Evolutionary conservation across 2,329 filamentous ascomycete species (phyloP), one percentile per base, ranked within the genome.

Genomic region (Fusarium albosuccineum): DNA sequence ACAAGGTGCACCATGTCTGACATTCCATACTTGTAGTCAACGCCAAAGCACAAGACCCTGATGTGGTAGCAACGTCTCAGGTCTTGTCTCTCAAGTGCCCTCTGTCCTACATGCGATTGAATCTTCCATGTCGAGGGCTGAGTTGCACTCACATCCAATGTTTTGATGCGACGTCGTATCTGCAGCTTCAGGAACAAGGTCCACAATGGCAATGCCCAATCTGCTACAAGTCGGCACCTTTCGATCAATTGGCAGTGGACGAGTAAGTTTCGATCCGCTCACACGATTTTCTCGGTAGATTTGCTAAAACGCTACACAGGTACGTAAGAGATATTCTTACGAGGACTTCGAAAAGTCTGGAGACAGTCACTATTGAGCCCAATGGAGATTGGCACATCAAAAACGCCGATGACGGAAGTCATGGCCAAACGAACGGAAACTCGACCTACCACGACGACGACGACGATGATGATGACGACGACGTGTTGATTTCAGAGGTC

Each of bases 121-220:
- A 86, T 9, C 84, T 92, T 14, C 96, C 96, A 1, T 93, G 93
- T 70, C 90, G 96, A 34, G 92, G 92, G 5, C 85, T 89, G 4
- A 81, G 89, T 34, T 99, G 96, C 80, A 91, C 88, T 4, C 96
- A 99, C 77, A 92, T 96, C 27, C 93, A 97, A 75, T 99, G 96
- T 76, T 99, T 98, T 71, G 96, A 99, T 77, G 95, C 92, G 4
- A 91, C 89, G 4, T 97, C 93, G 2, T 99, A 97, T 76, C 85
- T 99, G 17, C 93, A 97, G 72, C 82, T 99, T 29, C 95, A 98
- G 76, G 94, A 98, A 76, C 96, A 99, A 81, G 95, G 93, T 0
- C 96, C 96, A 0, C 97, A 96, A 16, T 99, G 96, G 96, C 85
- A 89, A n/a, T 99, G 96, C 74, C 96, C 96, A 1, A 91, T 97